Evolutionary conservation across 2,329 filamentous ascomycete species (phyloP), one percentile per base, ranked within the genome.

Genomic region (Reticulascus tulasneorum): DNA sequence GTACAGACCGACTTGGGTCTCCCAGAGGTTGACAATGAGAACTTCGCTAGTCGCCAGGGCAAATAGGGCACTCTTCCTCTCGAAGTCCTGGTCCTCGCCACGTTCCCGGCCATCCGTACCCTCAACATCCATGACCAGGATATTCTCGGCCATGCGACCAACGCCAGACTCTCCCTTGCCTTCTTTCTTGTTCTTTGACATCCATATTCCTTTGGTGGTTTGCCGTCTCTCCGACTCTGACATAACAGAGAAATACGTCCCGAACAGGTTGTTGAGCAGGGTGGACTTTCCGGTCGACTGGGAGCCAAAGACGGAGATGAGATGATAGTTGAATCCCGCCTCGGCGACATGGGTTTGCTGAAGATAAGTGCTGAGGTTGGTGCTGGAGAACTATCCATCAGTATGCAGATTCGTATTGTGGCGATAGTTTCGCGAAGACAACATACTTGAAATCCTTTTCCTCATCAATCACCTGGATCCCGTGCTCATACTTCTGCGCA

Each of bases 81-180:
- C 93, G 62, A 98, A 98, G 59, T 98, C 93, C 63, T 98, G 93
- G 58, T 98, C 93, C 63, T 98, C 93, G 47, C 93, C 93, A 48
- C 93, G 78, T 68, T 98, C 93, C 49, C 93, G 81, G 34, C 93
- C 93, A 60, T 98, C 93, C 9, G 93, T 97, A 49, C 93, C 93
- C 64, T 98, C 93, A 27, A 98, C 93, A 57, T 98, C 93, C 93
- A 98, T 98, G 51, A 98, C 93, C 45, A 98, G 71, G 53, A 98
- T 96, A 63, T 98, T 98, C 54, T 95, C 88, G 36, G 91, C 90
- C 89, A 97, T 96, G n/a, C n/a, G n/a, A n/a, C n/a, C n/a, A n/a
- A n/a, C n/a, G n/a, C n/a, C n/a, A n/a, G n/a, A n/a, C n/a, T n/a
- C n/a, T 47, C 70, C 71, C 47, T 59, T 59, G 47, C 64, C 62